These are phyloP conservation scores for Pythium phragmitis DNA, from an alignment of 352 stramenopile genomes.

Conservation along the genomic window DNA sequence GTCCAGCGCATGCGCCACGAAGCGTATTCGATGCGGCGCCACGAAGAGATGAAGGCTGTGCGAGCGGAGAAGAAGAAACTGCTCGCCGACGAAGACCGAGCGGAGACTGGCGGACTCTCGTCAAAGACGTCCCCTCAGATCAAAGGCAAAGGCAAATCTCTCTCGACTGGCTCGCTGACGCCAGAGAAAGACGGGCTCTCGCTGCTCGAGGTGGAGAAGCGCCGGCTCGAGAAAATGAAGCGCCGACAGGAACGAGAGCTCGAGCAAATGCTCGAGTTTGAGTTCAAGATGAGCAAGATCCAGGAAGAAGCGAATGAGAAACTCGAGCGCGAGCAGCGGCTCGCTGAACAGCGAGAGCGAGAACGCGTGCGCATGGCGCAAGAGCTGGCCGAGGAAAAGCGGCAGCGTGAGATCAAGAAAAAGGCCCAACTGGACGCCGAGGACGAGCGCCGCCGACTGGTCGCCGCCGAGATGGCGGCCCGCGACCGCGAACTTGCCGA, in stretches of 20 bases:
- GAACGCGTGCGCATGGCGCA: constrained; percentile 60
- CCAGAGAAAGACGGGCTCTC: constrained; percentile 30
- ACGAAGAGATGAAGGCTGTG: constrained; percentile 90
- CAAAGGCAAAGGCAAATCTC: constrained; percentile 5
- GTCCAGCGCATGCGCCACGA: constrained; percentile 92
- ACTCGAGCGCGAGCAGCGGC: constrained; percentile 58
- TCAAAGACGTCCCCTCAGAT: constrained; percentile 2
- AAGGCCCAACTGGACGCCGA: constrained; percentile 81
- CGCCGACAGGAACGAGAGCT: constrained; percentile 77
- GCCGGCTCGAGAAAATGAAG: constrained; percentile 74
- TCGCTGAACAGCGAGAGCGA: constrained; percentile 69
- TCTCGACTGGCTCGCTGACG: constrained; percentile 13
- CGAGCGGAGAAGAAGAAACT: constrained; percentile 78
- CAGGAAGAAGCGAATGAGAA: constrained; percentile 75
- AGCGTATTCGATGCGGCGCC: constrained; percentile 88
- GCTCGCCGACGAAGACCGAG: constrained; percentile 40
- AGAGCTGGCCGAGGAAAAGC: constrained; percentile 74
- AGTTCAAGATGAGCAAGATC: constrained; percentile 88
- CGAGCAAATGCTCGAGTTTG: constrained; percentile 91
- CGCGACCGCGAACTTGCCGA: constrained; percentile 71
- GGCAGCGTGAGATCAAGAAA: constrained; percentile 78
- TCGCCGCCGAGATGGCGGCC: constrained; percentile 69
- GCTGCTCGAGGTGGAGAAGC: constrained; percentile 66
- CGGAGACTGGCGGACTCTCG: constrained; percentile 1
- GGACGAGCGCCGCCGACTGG: constrained; percentile 64